Conservation (phyloP, 73 alveolate genomes). For the Diophrys appendiculata region DNA sequence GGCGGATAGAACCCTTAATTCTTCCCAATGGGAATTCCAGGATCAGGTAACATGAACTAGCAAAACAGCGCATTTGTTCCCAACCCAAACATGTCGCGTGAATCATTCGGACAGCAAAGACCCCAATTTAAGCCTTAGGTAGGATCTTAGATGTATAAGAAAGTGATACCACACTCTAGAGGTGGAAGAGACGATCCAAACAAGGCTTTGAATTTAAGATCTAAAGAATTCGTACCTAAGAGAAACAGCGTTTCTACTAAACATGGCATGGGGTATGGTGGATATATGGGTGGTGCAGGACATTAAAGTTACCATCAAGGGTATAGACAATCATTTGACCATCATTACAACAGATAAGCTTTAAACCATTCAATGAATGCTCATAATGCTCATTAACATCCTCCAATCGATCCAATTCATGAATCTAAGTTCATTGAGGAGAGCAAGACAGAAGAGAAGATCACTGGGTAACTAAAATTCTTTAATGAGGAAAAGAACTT, state of each 20-base stretch:
- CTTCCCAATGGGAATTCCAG: too few species aligned
- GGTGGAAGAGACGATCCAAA: not conserved
- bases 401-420: too few species aligned
- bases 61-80: too few species aligned
- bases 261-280: not conserved
- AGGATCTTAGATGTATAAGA: not conserved
- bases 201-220: too few species aligned
- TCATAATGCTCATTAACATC: too few species aligned
- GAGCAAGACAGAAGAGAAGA: slow-evolving; percentile 14
- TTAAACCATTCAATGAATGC: not conserved
- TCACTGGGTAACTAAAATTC: slow-evolving; percentile 69
- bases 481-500: slow-evolving; percentile 72
- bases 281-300: too few species aligned
- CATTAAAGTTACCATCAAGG: not conserved
- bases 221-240: slow-evolving; percentile 1
- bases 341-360: too few species aligned
- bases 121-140: not conserved
- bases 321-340: not conserved
- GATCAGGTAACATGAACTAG: too few species aligned
- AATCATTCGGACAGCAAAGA: too few species aligned
- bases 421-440: not conserved
- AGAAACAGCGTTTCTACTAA: not conserved
- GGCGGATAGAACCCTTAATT: too few species aligned
- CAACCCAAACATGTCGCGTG: too few species aligned
- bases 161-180: not conserved